A percentile compares a stretch with the other conserved stretches of the same genome.
These are phyloP conservation scores for Aspergillus candidus DNA, from an alignment of 2,329 filamentous ascomycete genomes.

Conservation along the genomic window DNA sequence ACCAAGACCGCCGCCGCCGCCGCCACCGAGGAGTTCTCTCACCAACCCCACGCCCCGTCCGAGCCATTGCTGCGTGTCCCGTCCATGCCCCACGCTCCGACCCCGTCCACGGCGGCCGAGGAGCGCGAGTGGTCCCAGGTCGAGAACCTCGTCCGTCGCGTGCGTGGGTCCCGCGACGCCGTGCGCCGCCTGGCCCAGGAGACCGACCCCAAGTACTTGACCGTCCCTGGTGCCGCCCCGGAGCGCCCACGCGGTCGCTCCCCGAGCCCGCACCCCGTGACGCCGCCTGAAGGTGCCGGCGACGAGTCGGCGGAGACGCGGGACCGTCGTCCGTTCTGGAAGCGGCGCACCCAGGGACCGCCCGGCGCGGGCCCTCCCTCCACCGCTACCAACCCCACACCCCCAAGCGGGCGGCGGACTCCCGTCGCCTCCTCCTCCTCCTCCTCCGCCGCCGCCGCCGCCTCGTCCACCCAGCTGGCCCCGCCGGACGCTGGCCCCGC, in stretches of 20 bases:
- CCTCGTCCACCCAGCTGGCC: constrained; percentile 48
- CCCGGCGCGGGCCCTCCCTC: too few relatives aligned
- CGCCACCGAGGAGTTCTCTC: too few relatives aligned
- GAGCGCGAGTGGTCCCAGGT: constrained; percentile 82
- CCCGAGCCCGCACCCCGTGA: constrained; percentile 26
- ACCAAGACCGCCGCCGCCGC: constrained; percentile 46
- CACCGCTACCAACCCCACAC: constrained; percentile 40
- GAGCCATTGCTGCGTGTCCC: constrained; percentile 29
- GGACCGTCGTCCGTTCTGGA: constrained; percentile 81
- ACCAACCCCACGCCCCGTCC: constrained; percentile 22
- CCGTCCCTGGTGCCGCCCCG: constrained; percentile 8
- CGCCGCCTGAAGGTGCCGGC: constrained; percentile 27
- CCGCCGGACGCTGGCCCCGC: constrained; percentile 38
- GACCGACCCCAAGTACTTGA: constrained; percentile 60
- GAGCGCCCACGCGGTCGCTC: constrained; percentile 28
- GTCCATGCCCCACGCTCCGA: constrained; percentile 17
- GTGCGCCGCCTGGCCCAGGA: constrained; percentile 80
- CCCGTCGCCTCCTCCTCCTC: constrained; percentile 12
- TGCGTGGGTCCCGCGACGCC: constrained; percentile 83
- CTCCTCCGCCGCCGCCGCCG: too few relatives aligned
- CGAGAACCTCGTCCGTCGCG: constrained; percentile 75
- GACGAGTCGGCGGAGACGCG: constrained; percentile 32
- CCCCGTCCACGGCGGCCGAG: constrained; percentile 47
- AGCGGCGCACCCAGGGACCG: constrained; percentile 58
- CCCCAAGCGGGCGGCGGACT: constrained; percentile 24